A percentile compares a stretch with the other conserved stretches of the same genome.
Evolutionary conservation across 805 yeast genomes (phyloP).

Genomic region (Wickerhamiella alocasiicola): DNA sequence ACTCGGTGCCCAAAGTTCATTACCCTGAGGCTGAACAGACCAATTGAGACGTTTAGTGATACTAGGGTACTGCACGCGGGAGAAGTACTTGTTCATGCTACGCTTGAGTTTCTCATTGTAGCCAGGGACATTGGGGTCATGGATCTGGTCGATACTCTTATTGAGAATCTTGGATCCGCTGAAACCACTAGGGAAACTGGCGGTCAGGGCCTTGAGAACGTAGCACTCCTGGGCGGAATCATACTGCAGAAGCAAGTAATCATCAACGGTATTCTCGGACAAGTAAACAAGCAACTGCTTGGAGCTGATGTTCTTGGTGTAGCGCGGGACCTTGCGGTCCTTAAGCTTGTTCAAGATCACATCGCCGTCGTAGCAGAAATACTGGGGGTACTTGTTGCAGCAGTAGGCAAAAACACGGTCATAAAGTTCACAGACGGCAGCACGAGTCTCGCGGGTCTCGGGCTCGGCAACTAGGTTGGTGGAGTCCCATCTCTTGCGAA

Average conservation of each 20-base stretch:
- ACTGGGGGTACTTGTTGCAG: conserved; percentile 40
- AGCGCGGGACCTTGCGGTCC: conserved; percentile 14
- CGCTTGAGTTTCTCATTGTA: conserved; percentile 42
- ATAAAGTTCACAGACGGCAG: conserved; percentile 40
- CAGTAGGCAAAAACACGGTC: conserved; percentile 32
- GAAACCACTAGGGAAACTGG: conserved; percentile 64
- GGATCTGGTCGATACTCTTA: conserved; percentile 46
- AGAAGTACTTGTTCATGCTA: conserved; percentile 59
- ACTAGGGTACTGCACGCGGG: conserved; percentile 39
- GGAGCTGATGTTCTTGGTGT: conserved; percentile 5
- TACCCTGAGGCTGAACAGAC: conserved; percentile 49
- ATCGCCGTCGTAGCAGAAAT: conserved; percentile 30
- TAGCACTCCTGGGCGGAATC: conserved; percentile 27
- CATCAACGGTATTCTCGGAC: conserved; percentile 43
- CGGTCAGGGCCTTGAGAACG: conserved; percentile 41
- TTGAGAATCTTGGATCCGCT: conserved; percentile 45
- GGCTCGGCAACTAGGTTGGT: conserved; percentile 11
- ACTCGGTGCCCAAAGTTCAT: conserved; percentile 35
- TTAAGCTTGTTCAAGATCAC: conserved; percentile 15
- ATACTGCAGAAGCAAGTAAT: conserved; percentile 47
- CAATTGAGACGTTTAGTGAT: conserved; percentile 56
- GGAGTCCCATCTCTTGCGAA: conserved; percentile 7
- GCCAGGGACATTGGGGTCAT: conserved; percentile 55
- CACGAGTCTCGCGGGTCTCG: conserved; percentile 22
- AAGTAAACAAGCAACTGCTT: conserved; percentile 2